Base-by-base conservation (phyloP, 2,329 filamentous ascomycete species). In the Phaeosphaeria sp. region DNA sequence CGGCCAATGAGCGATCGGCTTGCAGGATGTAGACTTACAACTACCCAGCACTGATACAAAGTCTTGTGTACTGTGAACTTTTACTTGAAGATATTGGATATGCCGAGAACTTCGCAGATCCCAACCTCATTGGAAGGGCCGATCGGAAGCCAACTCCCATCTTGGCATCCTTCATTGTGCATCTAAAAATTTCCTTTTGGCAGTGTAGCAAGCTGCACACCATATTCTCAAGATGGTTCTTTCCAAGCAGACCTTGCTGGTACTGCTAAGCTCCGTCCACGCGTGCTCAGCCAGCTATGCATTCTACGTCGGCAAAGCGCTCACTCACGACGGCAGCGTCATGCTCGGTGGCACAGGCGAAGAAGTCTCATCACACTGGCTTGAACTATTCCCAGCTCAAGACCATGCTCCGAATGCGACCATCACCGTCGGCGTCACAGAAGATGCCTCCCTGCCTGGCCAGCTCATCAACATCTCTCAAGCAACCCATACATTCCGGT, bases 311-410 rank as follows among this genome's bases (percentile, higher is more conserved):
- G 80, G 81, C 57, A 81, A 80, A 57, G 72, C 76, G 40, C 76
- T 82, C 58, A 82, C 80, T 0, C 67, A 73, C 15, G 75, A 79
- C 58, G 79, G 78, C 27, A 76, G 74, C 36, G 79, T 82, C 24
- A 72, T 82, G 44, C 68, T 82, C 20, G 80, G 80, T 57, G 79
- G 80, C 21, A 82, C 80, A 3, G 80, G 80, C 45, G 81, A 83
- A 58, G 80, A 82, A 60, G 79, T 82, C 0, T 82, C 80, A 0
- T 79, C 76, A 8, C 80, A 82, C 56, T 82, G 80, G 79, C 77
- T 82, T 22, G 77, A 82, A 54, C 68, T 82, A 30, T 82, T 82
- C 47, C 73, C 79, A 0, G 79, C 78, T 1, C 68, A 65, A 30
- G 74, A 81, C 46, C 73, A 82, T 50, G 62, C 73, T 1, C 43